A percentile compares a stretch with the other conserved stretches of the same genome.
These are phyloP conservation scores for Colletotrichum aenigma DNA, from an alignment of 2,329 filamentous ascomycete genomes.

Conservation along the genomic window DNA sequence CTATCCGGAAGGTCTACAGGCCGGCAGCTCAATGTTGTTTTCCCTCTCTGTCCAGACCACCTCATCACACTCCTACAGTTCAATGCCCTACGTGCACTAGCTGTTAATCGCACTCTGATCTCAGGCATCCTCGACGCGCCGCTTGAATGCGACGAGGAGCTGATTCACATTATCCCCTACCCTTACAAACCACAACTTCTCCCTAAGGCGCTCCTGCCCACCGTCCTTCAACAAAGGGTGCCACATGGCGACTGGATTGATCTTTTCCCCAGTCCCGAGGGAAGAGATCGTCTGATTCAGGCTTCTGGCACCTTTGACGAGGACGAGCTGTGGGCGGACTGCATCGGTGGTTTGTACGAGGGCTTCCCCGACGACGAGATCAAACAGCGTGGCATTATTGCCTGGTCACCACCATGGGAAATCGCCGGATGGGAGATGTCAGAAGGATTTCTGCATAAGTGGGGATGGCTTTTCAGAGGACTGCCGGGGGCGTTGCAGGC, in stretches of 20 bases:
- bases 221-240: conserved; percentile 39
- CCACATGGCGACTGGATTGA: conserved; percentile 47
- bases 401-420: conserved; percentile 38
- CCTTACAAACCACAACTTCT: conserved; percentile 30
- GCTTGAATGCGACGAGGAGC: conserved; percentile 33
- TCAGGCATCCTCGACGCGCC: conserved; percentile 34
- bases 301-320: conserved; percentile 41
- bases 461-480: conserved; percentile 34
- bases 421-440: conserved; percentile 43
- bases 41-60: conserved; percentile 44
- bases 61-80: conserved; percentile 46
- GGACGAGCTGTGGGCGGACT: conserved; percentile 47
- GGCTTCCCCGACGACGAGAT: conserved; percentile 47
- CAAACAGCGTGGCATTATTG: conserved; percentile 42
- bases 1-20: conserved; percentile 24
- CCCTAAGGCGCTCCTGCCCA: conserved; percentile 39
- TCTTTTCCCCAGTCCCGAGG: conserved; percentile 39
- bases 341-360: conserved; percentile 45
- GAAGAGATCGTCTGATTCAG: conserved; percentile 42
- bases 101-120: conserved; percentile 38
- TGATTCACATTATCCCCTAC: conserved; percentile 30
- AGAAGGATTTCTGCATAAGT: conserved; percentile 42
- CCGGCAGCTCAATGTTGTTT: conserved; percentile 26
- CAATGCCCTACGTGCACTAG: conserved; percentile 41
- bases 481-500: conserved; percentile 31